Conservation (phyloP, 768 basidiomycete genomes). For the Tylopilus sp. region DNA sequence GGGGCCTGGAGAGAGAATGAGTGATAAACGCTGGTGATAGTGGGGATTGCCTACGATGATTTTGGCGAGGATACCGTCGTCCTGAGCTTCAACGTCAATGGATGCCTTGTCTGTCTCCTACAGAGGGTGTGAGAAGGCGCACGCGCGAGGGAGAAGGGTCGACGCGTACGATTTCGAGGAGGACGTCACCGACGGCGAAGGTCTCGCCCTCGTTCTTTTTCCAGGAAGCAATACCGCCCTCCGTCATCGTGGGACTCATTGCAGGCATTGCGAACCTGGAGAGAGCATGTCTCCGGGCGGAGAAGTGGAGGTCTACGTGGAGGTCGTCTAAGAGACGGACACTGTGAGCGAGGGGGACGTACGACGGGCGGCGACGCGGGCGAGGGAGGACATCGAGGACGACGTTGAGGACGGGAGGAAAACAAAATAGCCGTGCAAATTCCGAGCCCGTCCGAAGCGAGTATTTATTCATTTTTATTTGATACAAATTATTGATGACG, state of each 20-base stretch:
- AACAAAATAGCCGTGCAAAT: constrained; percentile 28
- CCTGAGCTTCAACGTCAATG: constrained; percentile 99
- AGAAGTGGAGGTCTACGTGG: constrained; percentile 73
- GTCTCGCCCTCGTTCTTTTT: constrained; percentile 95
- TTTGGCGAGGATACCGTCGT: constrained; percentile 95
- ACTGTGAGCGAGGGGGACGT: constrained; percentile 22
- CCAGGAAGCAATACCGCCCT: constrained; percentile 97
- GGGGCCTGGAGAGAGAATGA: constrained; percentile 45
- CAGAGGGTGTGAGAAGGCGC: constrained; percentile 8
- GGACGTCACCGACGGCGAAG: constrained; percentile 86
- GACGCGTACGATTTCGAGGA: constrained; percentile 85
- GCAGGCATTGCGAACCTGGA: constrained; percentile 94
- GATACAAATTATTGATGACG: constrained; percentile 24
- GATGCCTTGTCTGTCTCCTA: constrained; percentile 99
- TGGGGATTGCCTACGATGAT: constrained; percentile 68
- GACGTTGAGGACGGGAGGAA: constrained; percentile 11
- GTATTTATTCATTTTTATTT: constrained; percentile 3
- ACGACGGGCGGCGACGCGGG: constrained; percentile 68
- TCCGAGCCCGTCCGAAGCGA: constrained; percentile 17
- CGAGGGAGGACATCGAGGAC: constrained; percentile 55
- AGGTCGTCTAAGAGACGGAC: not conserved
- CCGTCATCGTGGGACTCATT: constrained; percentile 99
- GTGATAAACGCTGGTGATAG: not conserved
- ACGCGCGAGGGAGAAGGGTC: not conserved
- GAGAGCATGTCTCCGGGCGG: constrained; percentile 73